Percentiles rank a stretch among this genome's conserved stretches.
These are phyloP conservation scores for Nepenthes gracilis DNA, from an alignment of 148 eudicot genomes.

Conservation along the genomic window DNA sequence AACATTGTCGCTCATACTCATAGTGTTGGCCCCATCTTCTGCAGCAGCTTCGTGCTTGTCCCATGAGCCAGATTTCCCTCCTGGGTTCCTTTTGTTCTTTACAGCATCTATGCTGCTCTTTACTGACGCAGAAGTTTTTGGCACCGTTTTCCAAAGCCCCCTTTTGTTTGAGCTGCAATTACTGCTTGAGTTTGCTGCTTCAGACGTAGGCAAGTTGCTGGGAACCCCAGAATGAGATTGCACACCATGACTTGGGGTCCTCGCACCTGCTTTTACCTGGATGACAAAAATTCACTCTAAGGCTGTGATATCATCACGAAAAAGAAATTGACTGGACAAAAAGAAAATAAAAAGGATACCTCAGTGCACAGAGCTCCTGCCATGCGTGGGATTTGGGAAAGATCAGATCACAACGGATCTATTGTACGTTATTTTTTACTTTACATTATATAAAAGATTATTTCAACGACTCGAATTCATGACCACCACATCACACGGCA, in stretches of 20 bases:
- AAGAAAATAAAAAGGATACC: too few relatives aligned
- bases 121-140: slow-evolving; percentile 13
- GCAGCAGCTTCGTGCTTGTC: too few relatives aligned
- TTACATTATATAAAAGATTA: too few relatives aligned
- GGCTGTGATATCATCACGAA: not conserved
- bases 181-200: slow-evolving; percentile 24
- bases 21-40: too few relatives aligned
- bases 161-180: slow-evolving; percentile 31
- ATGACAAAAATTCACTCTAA: slow-evolving; percentile 6
- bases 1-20: too few relatives aligned
- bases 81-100: slow-evolving; percentile 1
- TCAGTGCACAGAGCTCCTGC: too few relatives aligned
- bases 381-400: too few relatives aligned
- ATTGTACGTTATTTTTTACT: too few relatives aligned
- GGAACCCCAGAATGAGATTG: slow-evolving; percentile 42
- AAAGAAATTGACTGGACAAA: not conserved
- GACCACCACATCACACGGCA: too few relatives aligned
- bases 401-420: too few relatives aligned
- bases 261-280: slow-evolving; percentile 52
- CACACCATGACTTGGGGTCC: slow-evolving; percentile 39
- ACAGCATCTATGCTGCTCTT: not conserved
- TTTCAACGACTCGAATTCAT: too few relatives aligned
- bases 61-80: slow-evolving; percentile 2
- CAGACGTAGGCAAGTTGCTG: slow-evolving; percentile 27
- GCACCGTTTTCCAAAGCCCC: slow-evolving; percentile 21